These are phyloP conservation scores for Phyllosticta paracitricarpa DNA, from an alignment of 2,329 filamentous ascomycete species.

Conservation along the genomic window DNA sequence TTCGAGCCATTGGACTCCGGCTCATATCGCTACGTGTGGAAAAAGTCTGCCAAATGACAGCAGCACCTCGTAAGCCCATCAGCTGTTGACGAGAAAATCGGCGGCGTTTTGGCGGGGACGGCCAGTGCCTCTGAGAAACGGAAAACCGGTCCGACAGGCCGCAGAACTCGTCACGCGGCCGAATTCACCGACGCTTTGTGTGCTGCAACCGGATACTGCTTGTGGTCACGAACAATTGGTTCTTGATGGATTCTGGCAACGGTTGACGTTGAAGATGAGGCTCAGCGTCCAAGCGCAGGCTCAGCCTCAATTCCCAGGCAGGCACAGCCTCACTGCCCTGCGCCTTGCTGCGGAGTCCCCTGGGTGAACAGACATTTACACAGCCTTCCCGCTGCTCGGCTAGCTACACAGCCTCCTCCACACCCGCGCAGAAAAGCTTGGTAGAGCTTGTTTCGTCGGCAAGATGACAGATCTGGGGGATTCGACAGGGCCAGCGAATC, in stretches of 20 bases:
- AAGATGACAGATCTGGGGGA: neutral
- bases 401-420: neutral
- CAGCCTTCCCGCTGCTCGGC: neutral
- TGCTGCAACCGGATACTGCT: neutral
- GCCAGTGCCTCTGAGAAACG: neutral
- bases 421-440: neutral
- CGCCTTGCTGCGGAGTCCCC: neutral
- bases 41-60: neutral
- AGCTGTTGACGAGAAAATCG: neutral
- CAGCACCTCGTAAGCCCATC: neutral
- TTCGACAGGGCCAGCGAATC: neutral
- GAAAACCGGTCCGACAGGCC: neutral
- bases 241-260: neutral
- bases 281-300: neutral
- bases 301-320: neutral
- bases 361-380: neutral
- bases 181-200: neutral
- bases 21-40: neutral
- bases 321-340: neutral
- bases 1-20: neutral
- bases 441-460: neutral
- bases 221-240: neutral
- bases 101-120: neutral
- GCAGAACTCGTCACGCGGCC: neutral
- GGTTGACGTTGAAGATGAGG: neutral